A percentile compares a stretch with the other conserved stretches of the same genome.
These are phyloP conservation scores for Aaosphaeria arxii DNA, from an alignment of 2,329 filamentous ascomycete species.

Conservation along the genomic window DNA sequence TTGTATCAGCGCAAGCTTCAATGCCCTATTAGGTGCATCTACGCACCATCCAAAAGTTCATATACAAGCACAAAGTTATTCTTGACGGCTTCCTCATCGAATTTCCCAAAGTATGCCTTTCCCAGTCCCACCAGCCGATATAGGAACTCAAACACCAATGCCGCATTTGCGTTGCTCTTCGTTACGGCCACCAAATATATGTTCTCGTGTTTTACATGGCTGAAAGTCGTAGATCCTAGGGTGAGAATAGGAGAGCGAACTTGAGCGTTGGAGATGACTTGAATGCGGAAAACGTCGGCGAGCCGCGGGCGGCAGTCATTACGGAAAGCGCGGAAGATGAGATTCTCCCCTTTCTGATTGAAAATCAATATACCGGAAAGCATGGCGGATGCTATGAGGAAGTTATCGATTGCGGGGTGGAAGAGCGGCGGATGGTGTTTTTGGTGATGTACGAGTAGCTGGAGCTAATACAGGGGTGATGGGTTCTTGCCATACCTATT, in stretches of 20 bases:
- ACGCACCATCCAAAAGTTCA: conserved; percentile 83
- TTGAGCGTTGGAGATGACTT: conserved; percentile 97
- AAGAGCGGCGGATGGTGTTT: background rate
- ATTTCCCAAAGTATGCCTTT: conserved; percentile 96
- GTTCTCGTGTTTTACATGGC: conserved; percentile 99
- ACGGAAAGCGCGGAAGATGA: conserved; percentile 98
- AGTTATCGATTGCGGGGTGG: background rate
- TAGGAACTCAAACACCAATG: conserved; percentile 95
- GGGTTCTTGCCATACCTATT: no score
- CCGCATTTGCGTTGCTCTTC: conserved; percentile 98
- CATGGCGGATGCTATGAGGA: conserved; percentile 58
- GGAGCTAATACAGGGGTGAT: no score
- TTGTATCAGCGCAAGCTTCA: conserved; percentile 1
- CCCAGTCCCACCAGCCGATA: conserved; percentile 88
- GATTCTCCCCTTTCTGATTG: conserved; percentile 99
- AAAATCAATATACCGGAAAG: conserved; percentile 96
- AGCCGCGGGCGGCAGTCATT: conserved; percentile 97
- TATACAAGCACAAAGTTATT: conserved; percentile 99
- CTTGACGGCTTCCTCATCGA: conserved; percentile 99
- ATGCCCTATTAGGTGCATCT: conserved; percentile 2
- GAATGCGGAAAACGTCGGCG: conserved; percentile 98
- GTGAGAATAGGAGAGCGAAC: conserved; percentile 97
- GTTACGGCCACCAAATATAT: conserved; percentile 97
- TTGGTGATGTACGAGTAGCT: no score
- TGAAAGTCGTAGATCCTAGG: conserved; percentile 95